Conservation (phyloP, 2,329 filamentous ascomycete species). For the Penicillium brevicompactum region DNA sequence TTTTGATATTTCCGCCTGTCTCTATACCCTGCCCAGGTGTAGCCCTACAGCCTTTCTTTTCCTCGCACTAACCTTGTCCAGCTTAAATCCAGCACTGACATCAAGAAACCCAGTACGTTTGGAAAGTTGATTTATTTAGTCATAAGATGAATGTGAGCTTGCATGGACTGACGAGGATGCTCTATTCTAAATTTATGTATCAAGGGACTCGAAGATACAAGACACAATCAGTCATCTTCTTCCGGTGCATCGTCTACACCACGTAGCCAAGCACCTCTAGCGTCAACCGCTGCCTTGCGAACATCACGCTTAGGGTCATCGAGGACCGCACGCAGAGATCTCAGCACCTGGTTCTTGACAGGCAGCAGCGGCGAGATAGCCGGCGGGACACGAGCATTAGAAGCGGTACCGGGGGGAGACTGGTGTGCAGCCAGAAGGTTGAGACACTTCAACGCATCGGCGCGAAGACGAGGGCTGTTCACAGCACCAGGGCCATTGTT, state of each 20-base stretch:
- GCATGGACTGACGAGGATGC: not conserved
- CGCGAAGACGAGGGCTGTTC: constrained; percentile 35
- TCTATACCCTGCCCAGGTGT: too few relatives aligned
- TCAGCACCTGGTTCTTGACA: constrained; percentile 59
- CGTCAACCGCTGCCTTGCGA: constrained; percentile 63
- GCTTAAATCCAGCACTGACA: too few relatives aligned
- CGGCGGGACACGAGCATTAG: constrained; percentile 27
- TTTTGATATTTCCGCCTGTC: too few relatives aligned
- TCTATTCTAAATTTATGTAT: not conserved
- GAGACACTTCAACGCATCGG: constrained; percentile 41
- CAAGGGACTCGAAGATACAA: not conserved
- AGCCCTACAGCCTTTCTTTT: too few relatives aligned
- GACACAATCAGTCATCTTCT: constrained; percentile 51
- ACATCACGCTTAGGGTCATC: constrained; percentile 67
- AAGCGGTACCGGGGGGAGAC: constrained; percentile 21
- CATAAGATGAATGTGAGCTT: too few relatives aligned
- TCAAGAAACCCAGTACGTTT: too few relatives aligned
- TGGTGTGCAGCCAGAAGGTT: constrained; percentile 38
- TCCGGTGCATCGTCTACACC: constrained; percentile 60
- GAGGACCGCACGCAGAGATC: constrained; percentile 55
- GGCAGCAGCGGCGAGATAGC: constrained; percentile 54
- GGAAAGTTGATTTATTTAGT: too few relatives aligned
- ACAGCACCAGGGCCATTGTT: constrained; percentile 17
- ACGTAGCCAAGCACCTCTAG: constrained; percentile 61
- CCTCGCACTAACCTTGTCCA: too few relatives aligned